Evolutionary conservation across 441 rosid species (phyloP).

Genomic region (Gossypium lobatum): DNA sequence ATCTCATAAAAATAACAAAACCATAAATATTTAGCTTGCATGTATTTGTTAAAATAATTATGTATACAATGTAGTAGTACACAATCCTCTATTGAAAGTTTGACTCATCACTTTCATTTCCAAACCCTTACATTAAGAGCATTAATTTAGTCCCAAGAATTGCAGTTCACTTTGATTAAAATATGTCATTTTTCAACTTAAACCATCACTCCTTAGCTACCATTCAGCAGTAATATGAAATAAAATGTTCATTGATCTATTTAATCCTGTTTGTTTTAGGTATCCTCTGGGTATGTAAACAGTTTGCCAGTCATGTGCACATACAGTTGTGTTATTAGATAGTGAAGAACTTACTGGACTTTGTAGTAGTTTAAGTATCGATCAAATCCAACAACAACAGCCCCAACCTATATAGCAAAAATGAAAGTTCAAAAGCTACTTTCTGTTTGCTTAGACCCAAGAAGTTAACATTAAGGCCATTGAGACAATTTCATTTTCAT

Average conservation of each 20-base stretch:
- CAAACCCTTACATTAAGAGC: background rate
- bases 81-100: background rate
- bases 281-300: background rate
- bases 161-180: background rate
- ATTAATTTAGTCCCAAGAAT: slow-evolving; percentile 4
- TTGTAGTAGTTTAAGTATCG: slow-evolving; percentile 75
- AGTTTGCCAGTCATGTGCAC: background rate
- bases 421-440: slow-evolving; percentile 3
- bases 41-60: background rate
- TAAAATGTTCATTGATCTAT: background rate
- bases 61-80: background rate
- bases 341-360: slow-evolving; percentile 46
- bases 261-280: background rate
- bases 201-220: background rate
- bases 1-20: background rate
- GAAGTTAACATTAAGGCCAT: background rate
- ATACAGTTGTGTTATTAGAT: background rate
- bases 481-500: background rate
- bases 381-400: slow-evolving; percentile 78
- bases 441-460: background rate
- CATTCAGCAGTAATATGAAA: background rate
- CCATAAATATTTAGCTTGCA: background rate
- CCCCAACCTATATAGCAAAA: slow-evolving; percentile 53
- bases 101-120: background rate
- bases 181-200: background rate